Evolutionary conservation across 2,329 filamentous ascomycete genomes (phyloP).

Genomic region (Nannizziopsis barbatae): DNA sequence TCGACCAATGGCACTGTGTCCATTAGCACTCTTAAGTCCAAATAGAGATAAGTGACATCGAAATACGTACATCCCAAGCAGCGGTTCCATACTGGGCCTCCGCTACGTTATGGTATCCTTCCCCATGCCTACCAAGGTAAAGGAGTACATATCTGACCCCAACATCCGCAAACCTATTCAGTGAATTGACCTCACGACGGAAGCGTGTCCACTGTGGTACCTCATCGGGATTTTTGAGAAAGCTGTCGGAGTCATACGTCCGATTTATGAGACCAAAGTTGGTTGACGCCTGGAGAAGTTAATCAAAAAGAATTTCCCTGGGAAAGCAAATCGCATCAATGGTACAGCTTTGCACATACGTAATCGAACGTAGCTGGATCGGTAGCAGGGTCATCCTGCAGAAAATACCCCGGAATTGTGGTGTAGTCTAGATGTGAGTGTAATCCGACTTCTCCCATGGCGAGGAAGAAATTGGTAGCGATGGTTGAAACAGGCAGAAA

Average conservation of each 20-base stretch:
- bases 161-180: constrained; percentile 33
- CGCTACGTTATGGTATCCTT: constrained; percentile 52
- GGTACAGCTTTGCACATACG: constrained; percentile 22
- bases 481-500: constrained; percentile 9
- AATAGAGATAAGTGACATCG: background rate
- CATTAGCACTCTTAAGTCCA: background rate
- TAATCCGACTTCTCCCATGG: constrained; percentile 9
- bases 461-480: constrained; percentile 1
- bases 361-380: constrained; percentile 41
- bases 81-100: constrained; percentile 48
- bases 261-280: constrained; percentile 42
- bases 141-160: constrained; percentile 44
- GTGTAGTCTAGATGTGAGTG: constrained; percentile 26
- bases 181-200: constrained; percentile 33
- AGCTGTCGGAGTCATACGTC: constrained; percentile 33
- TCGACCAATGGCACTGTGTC: constrained; percentile 46
- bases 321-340: background rate
- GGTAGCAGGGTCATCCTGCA: constrained; percentile 41
- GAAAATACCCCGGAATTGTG: constrained; percentile 40
- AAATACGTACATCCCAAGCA: constrained; percentile 45
- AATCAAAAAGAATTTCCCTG: background rate
- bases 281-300: background rate
- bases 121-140: constrained; percentile 50
- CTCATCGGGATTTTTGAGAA: constrained; percentile 21
- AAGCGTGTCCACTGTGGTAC: constrained; percentile 48